Base-by-base conservation (phyloP, 176 grass and related monocot species). In the Avena insularis region DNA sequence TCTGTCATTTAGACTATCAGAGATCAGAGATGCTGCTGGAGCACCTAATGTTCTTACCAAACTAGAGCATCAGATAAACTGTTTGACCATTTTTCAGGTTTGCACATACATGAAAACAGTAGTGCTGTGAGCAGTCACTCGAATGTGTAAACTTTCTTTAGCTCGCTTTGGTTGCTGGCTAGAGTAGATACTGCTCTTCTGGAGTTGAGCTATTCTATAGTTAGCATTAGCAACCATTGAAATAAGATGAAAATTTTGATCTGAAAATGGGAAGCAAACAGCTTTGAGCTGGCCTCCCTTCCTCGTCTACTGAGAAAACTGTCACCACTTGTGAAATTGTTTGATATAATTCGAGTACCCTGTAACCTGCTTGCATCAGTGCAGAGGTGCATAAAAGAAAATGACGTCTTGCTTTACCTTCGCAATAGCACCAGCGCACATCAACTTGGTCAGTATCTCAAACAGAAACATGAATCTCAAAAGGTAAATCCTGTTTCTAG, bases 21-120 rank as follows among this genome's bases (percentile, higher is more conserved):
- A 88, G 93, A 98, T 92, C 69, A 93, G 96, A 88, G 93, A 98
- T 86, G 90, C 92, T 60, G 84, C 85, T 76, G 96, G 96, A 88
- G 90, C 93, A 67, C 96, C 96, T 62, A 93, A 98, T 86, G 92
- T 98, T 79, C 89, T 98, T 69, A 98, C 93, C 59, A 95, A 87
- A 82, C 77, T 95, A 48, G 40, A 43, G 5, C 40, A 1, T 43
- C 5, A 6, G 5, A 43, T 6, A 43, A 1, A 91, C 82, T 79
- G 59, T 31, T 47, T 48, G 20, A 1, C 6, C 67, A 49, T 27
- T 79, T 83, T 83, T 25, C 46, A 54, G 19, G 25, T 27, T 69
- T 20, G 62, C 36, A 21, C 67, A 51, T 87, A 69, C 81, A 17
- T 54, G 46, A 21, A 69, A 71, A 76, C 0, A 79, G 33, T 58